Evolutionary conservation across 1,284 basidiomycete genomes (phyloP).

Genomic region (Tylopilus orsonianus): DNA sequence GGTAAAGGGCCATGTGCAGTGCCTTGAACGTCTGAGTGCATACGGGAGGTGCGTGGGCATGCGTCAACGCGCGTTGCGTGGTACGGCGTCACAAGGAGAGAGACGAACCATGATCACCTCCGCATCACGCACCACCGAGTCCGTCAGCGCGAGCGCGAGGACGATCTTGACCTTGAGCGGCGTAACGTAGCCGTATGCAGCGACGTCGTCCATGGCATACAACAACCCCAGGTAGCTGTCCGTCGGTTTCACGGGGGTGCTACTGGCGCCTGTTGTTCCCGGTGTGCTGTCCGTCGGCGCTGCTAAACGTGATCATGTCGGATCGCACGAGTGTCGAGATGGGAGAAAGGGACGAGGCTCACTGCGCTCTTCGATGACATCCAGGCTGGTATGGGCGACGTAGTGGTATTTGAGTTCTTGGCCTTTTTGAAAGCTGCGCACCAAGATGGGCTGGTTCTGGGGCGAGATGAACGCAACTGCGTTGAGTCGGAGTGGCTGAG

Average conservation of each 20-base stretch:
- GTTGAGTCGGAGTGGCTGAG: slow-evolving; percentile 64
- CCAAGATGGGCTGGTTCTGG: slow-evolving; percentile 76
- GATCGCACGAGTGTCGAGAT: not conserved
- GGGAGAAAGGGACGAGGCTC: slow-evolving; percentile 13
- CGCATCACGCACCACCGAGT: slow-evolving; percentile 71
- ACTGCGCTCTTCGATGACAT: slow-evolving; percentile 72
- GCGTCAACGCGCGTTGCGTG: not conserved
- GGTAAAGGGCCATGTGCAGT: slow-evolving; percentile 77
- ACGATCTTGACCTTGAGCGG: slow-evolving; percentile 81
- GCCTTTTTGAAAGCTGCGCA: slow-evolving; percentile 66
- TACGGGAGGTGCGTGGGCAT: too few relatives aligned
- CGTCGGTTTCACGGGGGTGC: slow-evolving; percentile 41
- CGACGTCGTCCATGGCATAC: slow-evolving; percentile 79
- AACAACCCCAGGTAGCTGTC: slow-evolving; percentile 79
- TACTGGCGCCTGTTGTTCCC: not conserved
- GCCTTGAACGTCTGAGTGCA: slow-evolving; percentile 71
- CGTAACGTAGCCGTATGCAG: slow-evolving; percentile 82
- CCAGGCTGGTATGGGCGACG: slow-evolving; percentile 76
- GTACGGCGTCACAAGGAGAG: not conserved
- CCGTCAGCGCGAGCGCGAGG: slow-evolving; percentile 70
- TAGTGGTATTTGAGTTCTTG: slow-evolving; percentile 81
- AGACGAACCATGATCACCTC: slow-evolving; percentile 69
- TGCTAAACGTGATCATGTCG: not conserved
- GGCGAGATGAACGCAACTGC: slow-evolving; percentile 80
- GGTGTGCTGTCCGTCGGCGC: not conserved